phyloP scores from a whole-genome alignment of 2,329 filamentous ascomycete species.

The Fusarium sp. region DNA sequence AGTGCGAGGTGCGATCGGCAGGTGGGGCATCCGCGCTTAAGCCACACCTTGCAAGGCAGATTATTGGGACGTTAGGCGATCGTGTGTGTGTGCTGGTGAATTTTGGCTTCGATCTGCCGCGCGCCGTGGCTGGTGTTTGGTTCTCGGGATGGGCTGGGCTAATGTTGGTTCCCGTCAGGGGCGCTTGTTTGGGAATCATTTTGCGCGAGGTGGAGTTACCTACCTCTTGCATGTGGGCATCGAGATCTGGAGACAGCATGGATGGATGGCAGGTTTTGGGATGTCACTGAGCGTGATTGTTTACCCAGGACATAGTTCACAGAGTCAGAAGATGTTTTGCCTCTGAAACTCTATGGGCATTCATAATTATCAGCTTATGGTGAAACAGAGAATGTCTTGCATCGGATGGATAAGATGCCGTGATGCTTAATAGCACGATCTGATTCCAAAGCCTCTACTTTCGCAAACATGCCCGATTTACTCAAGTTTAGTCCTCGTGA shows the following conservation, averaged over 20 bases:
- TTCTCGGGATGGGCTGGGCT: conserved; percentile 20
- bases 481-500: neutral
- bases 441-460: neutral
- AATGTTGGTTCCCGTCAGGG: neutral
- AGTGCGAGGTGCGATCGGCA: conserved; percentile 5
- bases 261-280: neutral
- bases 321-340: neutral
- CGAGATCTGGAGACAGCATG: neutral
- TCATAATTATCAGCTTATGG: neutral
- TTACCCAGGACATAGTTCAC: neutral
- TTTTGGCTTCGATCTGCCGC: neutral
- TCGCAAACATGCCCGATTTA: neutral
- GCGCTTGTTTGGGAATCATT: neutral
- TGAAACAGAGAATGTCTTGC: neutral
- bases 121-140: conserved; percentile 25
- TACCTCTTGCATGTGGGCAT: neutral
- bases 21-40: conserved; percentile 14
- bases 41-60: conserved; percentile 8
- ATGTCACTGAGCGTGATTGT: neutral
- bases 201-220: neutral
- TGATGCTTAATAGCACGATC: neutral
- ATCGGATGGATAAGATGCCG: neutral
- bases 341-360: neutral
- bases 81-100: conserved; percentile 3
- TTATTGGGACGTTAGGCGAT: conserved; percentile 3